Base-by-base conservation (phyloP, 495 filamentous ascomycete species). In the Symbiotaphrina buchneri region DNA sequence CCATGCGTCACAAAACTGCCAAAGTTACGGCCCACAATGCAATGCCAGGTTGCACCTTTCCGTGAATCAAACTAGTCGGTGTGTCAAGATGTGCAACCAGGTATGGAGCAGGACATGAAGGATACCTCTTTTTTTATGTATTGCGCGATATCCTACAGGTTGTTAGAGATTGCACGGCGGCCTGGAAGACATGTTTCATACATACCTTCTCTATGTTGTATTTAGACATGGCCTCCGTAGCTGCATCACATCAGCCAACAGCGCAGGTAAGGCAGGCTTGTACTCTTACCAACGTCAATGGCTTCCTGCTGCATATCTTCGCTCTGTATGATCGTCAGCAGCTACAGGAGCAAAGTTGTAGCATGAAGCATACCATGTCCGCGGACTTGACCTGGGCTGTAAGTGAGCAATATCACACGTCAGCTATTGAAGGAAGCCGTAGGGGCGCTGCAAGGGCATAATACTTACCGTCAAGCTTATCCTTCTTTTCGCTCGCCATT, bases 1-100 rank as follows among this genome's bases (percentile, higher is more conserved):
- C 84, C 87, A 46, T 99, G 87, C 17, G 87, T 99, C 26, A 99
- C 90, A 42, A 93, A 99, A 56, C 85, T 94, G 43, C 87, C 87
- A 51, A 95, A 99, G 61, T 99, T 95, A 34, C 90, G 67, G 24
- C 87, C 87, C 7, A 95, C 87, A 37, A 99, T 93, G 54, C 90
- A 95, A 54, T 99, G 87, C 87, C 87, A 93, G 42, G 80, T 92
- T 37, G 81, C 78, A 17, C 85, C 81, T 58, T 85, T 91, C 44
- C 82, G 68, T 35, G 71, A 71, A 49, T 92, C 80, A 42, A 91
- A 87, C 79, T 91, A 43, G 45, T 43, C 29, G 36, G 32, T 31
- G 31, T 38, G 15, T 36, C 7, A 28, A 22, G 24, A 27, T 11
- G 30, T 26, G 18, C 21, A 7, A 4, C 15, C 10, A 17, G 6